Percentiles rank a stretch among this genome's conserved stretches.
phyloP scores from a whole-genome alignment of 305 asterid species.

The Fraxinus floribunda region DNA sequence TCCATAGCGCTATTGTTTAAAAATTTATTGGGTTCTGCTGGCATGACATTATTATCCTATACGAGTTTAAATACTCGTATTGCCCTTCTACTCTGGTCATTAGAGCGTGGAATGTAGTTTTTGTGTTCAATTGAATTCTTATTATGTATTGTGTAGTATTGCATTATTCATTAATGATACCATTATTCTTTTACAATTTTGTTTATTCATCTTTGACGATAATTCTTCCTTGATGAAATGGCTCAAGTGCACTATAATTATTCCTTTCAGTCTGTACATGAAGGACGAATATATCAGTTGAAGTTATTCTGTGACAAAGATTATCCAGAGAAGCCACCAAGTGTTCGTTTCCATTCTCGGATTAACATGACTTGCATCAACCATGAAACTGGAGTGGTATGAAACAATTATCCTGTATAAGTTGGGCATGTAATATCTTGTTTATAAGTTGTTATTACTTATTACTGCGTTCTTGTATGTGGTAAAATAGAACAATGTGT shows the following conservation, averaged over 20 bases:
- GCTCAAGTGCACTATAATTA: not conserved
- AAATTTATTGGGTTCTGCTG: not conserved
- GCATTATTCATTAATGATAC: not conserved
- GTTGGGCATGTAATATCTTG: not conserved
- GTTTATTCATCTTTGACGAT: not conserved
- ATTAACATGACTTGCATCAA: conserved; percentile 51
- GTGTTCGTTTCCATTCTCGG: conserved; percentile 53
- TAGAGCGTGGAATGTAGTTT: not conserved
- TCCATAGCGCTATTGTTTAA: not conserved
- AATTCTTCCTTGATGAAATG: not conserved
- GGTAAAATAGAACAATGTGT: not conserved
- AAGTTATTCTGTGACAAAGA: conserved; percentile 54
- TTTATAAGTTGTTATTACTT: not conserved
- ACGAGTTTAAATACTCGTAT: not conserved
- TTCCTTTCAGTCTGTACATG: conserved; percentile 47
- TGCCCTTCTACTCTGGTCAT: not conserved
- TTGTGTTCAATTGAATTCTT: not conserved
- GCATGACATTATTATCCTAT: not conserved
- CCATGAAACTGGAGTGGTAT: conserved; percentile 55
- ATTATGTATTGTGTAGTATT: not conserved
- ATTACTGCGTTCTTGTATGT: not conserved
- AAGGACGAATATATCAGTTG: conserved; percentile 53
- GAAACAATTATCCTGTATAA: conserved; percentile 14
- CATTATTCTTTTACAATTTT: not conserved
- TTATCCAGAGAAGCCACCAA: conserved; percentile 59